These are phyloP conservation scores for Pseudonitzschia multistriata DNA, from an alignment of 108 stramenopile species.

Conservation along the genomic window DNA sequence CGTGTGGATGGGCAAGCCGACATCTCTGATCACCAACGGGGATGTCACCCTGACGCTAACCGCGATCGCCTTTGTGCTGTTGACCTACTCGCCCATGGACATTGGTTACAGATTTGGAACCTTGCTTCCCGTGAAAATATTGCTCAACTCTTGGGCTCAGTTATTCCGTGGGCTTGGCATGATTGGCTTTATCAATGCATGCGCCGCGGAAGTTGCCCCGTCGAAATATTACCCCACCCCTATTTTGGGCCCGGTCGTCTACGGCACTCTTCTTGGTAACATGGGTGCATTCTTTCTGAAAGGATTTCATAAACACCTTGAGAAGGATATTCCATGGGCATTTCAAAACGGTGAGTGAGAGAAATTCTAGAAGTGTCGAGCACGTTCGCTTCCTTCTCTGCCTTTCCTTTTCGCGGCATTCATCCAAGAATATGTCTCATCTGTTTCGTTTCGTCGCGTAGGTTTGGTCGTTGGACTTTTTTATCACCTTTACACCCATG, in stretches of 20 bases:
- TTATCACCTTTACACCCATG: constrained; percentile 77
- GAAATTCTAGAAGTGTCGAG: neutral
- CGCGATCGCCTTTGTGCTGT: constrained; percentile 57
- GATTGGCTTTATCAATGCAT: constrained; percentile 48
- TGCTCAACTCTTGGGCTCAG: constrained; percentile 50
- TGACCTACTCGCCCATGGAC: constrained; percentile 65
- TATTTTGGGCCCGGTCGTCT: constrained; percentile 77
- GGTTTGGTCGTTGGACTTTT: constrained; percentile 58
- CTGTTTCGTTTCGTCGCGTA: constrained; percentile 7
- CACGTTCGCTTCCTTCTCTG: neutral
- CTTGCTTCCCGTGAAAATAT: constrained; percentile 43
- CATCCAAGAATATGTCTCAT: neutral
- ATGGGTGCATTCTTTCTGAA: constrained; percentile 74
- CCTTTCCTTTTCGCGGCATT: neutral
- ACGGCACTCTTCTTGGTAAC: constrained; percentile 72
- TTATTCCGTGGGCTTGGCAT: constrained; percentile 70
- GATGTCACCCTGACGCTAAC: constrained; percentile 63
- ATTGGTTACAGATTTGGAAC: constrained; percentile 59
- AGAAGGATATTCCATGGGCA: constrained; percentile 71
- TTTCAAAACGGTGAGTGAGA: constrained; percentile 62
- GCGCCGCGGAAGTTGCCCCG: constrained; percentile 55
- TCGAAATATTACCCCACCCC: constrained; percentile 74
- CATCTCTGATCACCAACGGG: constrained; percentile 63
- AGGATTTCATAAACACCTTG: constrained; percentile 70
- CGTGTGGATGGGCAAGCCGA: constrained; percentile 83